A percentile compares a stretch with the other conserved stretches of the same genome.
Conservation (phyloP, 441 rosid genomes). For the Dalechampia spathulata region DNA sequence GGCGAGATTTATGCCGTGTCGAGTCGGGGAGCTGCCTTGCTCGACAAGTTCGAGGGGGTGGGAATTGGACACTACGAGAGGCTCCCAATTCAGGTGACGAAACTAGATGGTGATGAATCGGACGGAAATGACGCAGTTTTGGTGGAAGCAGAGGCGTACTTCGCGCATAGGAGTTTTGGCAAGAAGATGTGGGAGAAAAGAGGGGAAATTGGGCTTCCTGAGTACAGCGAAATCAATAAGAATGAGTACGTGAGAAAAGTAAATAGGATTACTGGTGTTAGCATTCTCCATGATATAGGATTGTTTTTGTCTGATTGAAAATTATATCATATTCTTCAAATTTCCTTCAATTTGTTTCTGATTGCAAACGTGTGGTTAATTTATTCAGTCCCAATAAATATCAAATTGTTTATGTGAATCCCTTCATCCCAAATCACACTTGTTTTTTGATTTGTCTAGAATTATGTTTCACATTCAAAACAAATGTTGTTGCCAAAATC, state of each 20-base stretch:
- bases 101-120: background rate
- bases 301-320: conserved; percentile 23
- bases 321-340: too few species aligned
- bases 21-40: conserved; percentile 31
- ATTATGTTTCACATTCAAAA: too few species aligned
- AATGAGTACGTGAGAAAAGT: conserved; percentile 29
- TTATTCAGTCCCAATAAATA: too few species aligned
- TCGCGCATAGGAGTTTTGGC: conserved; percentile 45
- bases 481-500: too few species aligned
- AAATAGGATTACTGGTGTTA: conserved; percentile 23
- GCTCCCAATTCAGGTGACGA: conserved; percentile 29
- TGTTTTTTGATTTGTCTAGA: too few species aligned
- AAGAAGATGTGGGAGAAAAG: conserved; percentile 50
- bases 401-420: too few species aligned
- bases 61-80: conserved; percentile 62
- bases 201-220: conserved; percentile 37
- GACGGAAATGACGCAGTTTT: conserved; percentile 18
- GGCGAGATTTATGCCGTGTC: conserved; percentile 70
- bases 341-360: too few species aligned
- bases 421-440: too few species aligned
- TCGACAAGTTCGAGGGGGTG: conserved; percentile 58
- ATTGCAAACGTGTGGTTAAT: too few species aligned
- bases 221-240: conserved; percentile 27
- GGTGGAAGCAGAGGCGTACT: conserved; percentile 51
- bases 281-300: conserved; percentile 27